Evolutionary conservation across 768 basidiomycete species (phyloP).

Genomic region (Tulasnella sp.): DNA sequence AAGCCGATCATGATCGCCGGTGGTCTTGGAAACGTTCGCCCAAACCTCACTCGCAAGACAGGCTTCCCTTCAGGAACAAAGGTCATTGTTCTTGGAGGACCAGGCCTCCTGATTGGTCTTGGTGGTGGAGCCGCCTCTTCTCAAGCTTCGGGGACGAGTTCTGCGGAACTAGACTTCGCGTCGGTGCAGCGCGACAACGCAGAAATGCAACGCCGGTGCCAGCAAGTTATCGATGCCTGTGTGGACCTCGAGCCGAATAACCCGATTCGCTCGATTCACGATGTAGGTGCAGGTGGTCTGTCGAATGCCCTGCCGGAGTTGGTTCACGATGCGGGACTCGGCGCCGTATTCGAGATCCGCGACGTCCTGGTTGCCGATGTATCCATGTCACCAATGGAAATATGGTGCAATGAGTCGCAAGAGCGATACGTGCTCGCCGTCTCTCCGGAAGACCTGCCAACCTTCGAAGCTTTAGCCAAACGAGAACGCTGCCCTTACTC

Average conservation of each 20-base stretch:
- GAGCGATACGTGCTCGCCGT: slow-evolving; percentile 97
- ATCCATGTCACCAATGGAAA: slow-evolving; percentile 99
- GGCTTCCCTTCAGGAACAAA: slow-evolving; percentile 79
- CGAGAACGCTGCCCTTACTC: slow-evolving; percentile 94
- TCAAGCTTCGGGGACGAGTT: slow-evolving; percentile 85
- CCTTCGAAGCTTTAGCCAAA: slow-evolving; percentile 76
- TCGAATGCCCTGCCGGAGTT: slow-evolving; percentile 97
- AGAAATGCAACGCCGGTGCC: slow-evolving; percentile 96
- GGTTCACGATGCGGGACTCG: slow-evolving; percentile 93
- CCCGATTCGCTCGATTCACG: slow-evolving; percentile 95
- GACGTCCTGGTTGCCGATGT: slow-evolving; percentile 90
- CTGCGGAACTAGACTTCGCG: slow-evolving; percentile 94
- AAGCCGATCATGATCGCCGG: slow-evolving; percentile 99
- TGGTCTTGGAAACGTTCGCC: slow-evolving; percentile 91
- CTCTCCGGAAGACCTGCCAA: slow-evolving; percentile 56
- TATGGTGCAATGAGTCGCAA: slow-evolving; percentile 99
- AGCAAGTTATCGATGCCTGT: slow-evolving; percentile 96
- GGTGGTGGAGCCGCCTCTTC: slow-evolving; percentile 97
- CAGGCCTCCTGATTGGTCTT: slow-evolving; percentile 93
- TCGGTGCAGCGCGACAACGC: slow-evolving; percentile 98
- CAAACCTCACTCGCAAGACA: slow-evolving; percentile 77
- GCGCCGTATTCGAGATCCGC: slow-evolving; percentile 90
- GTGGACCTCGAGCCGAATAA: slow-evolving; percentile 60
- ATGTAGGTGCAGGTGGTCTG: slow-evolving; percentile 95
- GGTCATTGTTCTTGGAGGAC: slow-evolving; percentile 91